Evolutionary conservation across 768 basidiomycete species (phyloP).

Genomic region (Hericium alpestre): DNA sequence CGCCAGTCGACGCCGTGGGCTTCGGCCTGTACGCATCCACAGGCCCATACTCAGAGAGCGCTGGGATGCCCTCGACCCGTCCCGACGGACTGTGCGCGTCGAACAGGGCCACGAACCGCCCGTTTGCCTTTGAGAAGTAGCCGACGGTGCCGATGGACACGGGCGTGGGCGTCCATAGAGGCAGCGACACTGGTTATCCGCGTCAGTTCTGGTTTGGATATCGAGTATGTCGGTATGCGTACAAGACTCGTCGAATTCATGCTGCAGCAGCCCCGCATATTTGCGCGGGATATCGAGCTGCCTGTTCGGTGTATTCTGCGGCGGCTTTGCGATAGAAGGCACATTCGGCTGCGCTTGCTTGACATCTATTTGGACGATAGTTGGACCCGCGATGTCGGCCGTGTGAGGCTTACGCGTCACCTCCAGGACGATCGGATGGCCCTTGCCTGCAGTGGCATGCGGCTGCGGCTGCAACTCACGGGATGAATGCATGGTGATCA

Average conservation of each 20-base stretch:
- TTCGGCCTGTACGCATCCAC: not conserved
- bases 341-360: too few species aligned
- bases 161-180: not conserved
- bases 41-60: not conserved
- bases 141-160: not conserved
- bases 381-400: too few species aligned
- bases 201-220: too few species aligned
- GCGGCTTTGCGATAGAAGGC: too few species aligned
- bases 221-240: not conserved
- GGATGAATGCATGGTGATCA: too few species aligned
- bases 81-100: not conserved
- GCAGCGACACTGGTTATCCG: not conserved
- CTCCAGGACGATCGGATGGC: too few species aligned
- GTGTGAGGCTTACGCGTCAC: too few species aligned
- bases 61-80: not conserved
- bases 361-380: too few species aligned
- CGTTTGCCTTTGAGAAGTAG: not conserved
- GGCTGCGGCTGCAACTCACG: too few species aligned
- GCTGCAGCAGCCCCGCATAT: not conserved
- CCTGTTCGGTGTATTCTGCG: too few species aligned
- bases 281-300: not conserved
- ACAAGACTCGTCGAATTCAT: not conserved
- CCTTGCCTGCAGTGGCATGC: too few species aligned
- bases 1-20: not conserved
- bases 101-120: not conserved